phyloP scores from a whole-genome alignment of 495 filamentous ascomycete genomes.

The Penicillium crystallinum region DNA sequence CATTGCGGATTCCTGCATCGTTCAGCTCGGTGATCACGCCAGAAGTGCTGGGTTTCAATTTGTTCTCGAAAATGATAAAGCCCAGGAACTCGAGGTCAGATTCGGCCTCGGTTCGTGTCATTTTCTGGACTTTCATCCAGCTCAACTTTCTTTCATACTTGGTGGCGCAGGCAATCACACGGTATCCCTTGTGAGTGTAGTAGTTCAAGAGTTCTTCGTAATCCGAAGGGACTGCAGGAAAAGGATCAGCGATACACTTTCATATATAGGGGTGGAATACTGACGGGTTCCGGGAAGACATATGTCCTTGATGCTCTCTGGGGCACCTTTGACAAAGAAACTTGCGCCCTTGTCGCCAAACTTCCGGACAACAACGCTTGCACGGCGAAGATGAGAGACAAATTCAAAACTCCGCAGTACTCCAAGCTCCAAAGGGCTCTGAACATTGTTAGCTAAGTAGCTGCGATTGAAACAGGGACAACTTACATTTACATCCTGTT shows the following conservation, averaged over 20 bases:
- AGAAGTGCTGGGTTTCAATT: constrained; percentile 80
- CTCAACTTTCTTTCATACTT: constrained; percentile 80
- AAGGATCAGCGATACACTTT: constrained; percentile 5
- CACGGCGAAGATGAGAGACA: constrained; percentile 87
- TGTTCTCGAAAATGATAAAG: constrained; percentile 99
- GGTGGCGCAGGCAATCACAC: constrained; percentile 95
- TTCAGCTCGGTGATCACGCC: constrained; percentile 77
- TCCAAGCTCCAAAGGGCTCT: constrained; percentile 68
- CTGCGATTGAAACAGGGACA: not conserved
- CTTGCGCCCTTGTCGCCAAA: constrained; percentile 75
- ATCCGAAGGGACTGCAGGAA: constrained; percentile 66
- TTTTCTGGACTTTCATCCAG: constrained; percentile 92
- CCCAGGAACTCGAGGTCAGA: constrained; percentile 78
- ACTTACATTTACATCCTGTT: constrained; percentile 27
- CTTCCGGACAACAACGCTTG: constrained; percentile 85
- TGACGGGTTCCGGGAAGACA: constrained; percentile 74
- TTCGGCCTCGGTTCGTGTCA: constrained; percentile 82
- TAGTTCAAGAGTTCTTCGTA: constrained; percentile 82
- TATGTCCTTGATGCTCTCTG: constrained; percentile 92
- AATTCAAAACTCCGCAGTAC: constrained; percentile 90
- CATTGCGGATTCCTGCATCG: constrained; percentile 75
- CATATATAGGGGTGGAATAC: constrained; percentile 22
- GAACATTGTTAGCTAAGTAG: not conserved
- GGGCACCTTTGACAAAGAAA: constrained; percentile 94
- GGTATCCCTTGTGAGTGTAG: constrained; percentile 92